Base-by-base conservation (phyloP, 1,284 basidiomycete genomes). In the Pascua sp. region DNA sequence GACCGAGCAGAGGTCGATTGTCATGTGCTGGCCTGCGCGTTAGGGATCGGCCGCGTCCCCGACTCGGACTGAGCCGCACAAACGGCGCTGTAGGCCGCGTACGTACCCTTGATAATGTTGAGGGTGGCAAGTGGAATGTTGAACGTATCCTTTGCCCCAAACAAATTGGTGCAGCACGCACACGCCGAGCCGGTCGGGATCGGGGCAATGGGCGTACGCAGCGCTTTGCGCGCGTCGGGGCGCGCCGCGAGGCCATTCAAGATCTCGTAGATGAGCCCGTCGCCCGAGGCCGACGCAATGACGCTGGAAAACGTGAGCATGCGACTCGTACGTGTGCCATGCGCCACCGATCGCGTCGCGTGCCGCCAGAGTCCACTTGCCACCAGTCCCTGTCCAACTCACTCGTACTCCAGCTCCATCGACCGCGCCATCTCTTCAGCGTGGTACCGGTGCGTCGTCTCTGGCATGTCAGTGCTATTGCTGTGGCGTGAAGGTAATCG, bases 261-360 rank as follows among this genome's bases (percentile, higher is more conserved):
- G n/a, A 95, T 81, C 76, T 98, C 94, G 70, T 94, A 90, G 9
- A 93, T 71, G 44, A 92, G 81, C 7, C 94, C 94, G 71, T 98
- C 94, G 0, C 94, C 94, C 0, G 91, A 93, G 18, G 95, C 84
- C 9, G 86, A 79, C n/a, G 90, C 83, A 39, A 97, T 76, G 0
- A 86, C 90, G 67, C 81, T 80, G 63, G 7, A 32, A 32, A 32
- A 8, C 1, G 39, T 60, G 40, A 61, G 56, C 42, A 12, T 46
- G 17, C 41, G 41, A 24, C n/a, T 15, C 8, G 10, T 15, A 40
- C 7, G 24, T 32, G 24, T 7, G 24, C 24, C 24, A 4, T 32
- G 24, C 24, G 24, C 24, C 24, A 32, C 24, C 24, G 24, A 32
- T 32, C 24, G 24, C 24, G 24, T 32, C 24, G 24, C 24, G 24